Percentiles rank a stretch among this genome's conserved stretches.
Conservation (phyloP, 768 basidiomycete species). For the Suillus clintonianus region DNA sequence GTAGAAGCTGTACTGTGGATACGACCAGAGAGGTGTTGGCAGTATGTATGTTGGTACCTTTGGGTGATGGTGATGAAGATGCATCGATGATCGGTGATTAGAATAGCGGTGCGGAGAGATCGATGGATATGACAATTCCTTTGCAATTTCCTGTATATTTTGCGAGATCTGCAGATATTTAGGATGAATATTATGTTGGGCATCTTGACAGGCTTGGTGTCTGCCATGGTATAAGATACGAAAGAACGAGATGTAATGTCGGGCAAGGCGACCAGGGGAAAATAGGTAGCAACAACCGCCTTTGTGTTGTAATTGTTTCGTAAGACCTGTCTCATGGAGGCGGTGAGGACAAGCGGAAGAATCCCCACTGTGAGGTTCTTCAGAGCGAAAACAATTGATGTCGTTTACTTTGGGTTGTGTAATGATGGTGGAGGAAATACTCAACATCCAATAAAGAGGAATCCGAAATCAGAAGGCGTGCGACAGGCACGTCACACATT, state of each 20-base stretch:
- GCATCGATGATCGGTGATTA: slow-evolving; percentile 18
- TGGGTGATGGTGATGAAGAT: background rate
- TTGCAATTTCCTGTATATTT: background rate
- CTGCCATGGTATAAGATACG: background rate
- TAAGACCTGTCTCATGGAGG: slow-evolving; percentile 28
- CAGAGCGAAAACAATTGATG: slow-evolving; percentile 12
- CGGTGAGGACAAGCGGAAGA: slow-evolving; percentile 16
- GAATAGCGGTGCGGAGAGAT: background rate
- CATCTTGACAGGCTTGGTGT: background rate
- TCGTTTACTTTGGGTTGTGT: background rate
- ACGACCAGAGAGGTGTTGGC: background rate
- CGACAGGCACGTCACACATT: background rate
- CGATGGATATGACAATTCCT: background rate
- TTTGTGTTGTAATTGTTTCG: slow-evolving; percentile 32
- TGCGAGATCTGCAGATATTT: background rate
- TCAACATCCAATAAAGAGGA: background rate
- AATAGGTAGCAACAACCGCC: slow-evolving; percentile 15
- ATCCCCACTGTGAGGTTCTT: slow-evolving; percentile 11
- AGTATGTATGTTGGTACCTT: background rate
- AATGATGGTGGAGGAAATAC: background rate
- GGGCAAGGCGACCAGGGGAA: slow-evolving; percentile 2
- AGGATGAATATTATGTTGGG: background rate
- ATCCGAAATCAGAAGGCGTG: background rate
- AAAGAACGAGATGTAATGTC: slow-evolving; percentile 13
- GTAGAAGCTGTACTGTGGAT: slow-evolving; percentile 6